Conservation (phyloP, 2,329 filamentous ascomycete genomes). For the Paecilomyces sp. region DNA sequence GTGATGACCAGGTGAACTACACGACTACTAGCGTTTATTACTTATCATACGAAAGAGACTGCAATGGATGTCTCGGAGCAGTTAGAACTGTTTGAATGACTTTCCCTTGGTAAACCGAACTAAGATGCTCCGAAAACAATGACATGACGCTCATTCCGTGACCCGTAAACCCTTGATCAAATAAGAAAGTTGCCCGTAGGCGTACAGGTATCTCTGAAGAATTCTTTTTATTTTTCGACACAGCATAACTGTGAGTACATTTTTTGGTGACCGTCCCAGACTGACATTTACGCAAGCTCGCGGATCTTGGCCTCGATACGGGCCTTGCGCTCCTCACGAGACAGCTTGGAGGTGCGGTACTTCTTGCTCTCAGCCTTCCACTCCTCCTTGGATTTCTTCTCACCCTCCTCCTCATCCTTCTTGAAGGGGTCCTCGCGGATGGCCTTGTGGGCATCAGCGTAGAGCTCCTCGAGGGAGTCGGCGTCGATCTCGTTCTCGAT, state of each 20-base stretch:
- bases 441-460: conserved; percentile 86
- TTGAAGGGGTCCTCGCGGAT: conserved; percentile 98
- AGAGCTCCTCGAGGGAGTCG: conserved; percentile 93
- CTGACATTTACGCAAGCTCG: conserved; percentile 50
- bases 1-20: too few species aligned
- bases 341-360: conserved; percentile 70
- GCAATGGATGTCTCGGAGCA: conserved; percentile 16
- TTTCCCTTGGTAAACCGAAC: conserved; percentile 3
- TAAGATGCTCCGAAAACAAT: conserved; percentile 1
- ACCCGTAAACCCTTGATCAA: conserved; percentile 2
- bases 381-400: conserved; percentile 96
- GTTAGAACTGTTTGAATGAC: conserved; percentile 14
- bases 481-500: conserved; percentile 95
- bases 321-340: conserved; percentile 74
- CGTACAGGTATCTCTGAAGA: background rate
- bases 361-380: conserved; percentile 95
- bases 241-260: background rate
- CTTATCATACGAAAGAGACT: background rate
- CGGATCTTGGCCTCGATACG: conserved; percentile 88
- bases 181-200: background rate
- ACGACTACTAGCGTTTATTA: background rate
- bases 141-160: conserved; percentile 4
- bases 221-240: background rate
- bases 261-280: conserved; percentile 1
- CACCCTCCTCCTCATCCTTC: conserved; percentile 65